phyloP scores from a whole-genome alignment of 2,329 filamentous ascomycete species.

The Nigrograna mackinnonii region DNA sequence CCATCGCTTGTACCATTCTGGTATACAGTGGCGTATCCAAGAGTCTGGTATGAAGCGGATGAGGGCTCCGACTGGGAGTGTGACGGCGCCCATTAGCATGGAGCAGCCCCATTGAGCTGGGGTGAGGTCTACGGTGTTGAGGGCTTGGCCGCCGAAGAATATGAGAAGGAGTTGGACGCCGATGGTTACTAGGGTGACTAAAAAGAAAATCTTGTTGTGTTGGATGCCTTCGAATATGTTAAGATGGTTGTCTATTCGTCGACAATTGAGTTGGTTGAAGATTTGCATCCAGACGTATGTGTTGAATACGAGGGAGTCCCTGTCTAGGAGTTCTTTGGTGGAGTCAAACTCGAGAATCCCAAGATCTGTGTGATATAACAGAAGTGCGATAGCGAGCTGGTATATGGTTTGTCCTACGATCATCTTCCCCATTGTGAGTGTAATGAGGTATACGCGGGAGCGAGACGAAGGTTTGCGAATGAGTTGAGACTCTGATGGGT shows the following conservation, averaged over 20 bases:
- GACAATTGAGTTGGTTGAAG: conserved; percentile 67
- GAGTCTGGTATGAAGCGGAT: background rate
- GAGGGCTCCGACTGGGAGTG: background rate
- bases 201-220: conserved; percentile 61
- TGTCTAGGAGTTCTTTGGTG: conserved; percentile 45
- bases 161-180: conserved; percentile 62
- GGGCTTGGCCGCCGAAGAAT: conserved; percentile 60
- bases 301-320: conserved; percentile 69
- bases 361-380: conserved; percentile 64
- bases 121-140: conserved; percentile 46
- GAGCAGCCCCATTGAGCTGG: conserved; percentile 4
- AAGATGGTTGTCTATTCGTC: conserved; percentile 65
- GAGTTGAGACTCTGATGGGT: conserved; percentile 94
- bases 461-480: conserved; percentile 83
- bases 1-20: too few species aligned
- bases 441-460: conserved; percentile 79
- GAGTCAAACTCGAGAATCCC: conserved; percentile 59
- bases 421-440: conserved; percentile 65
- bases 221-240: conserved; percentile 64
- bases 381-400: conserved; percentile 62
- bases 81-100: background rate
- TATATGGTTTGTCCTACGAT: conserved; percentile 65
- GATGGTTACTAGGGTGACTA: conserved; percentile 61
- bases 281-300: conserved; percentile 75
- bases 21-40: too few species aligned